Conservation (phyloP, 2,329 filamentous ascomycete genomes). For the Hortaea werneckii region DNA sequence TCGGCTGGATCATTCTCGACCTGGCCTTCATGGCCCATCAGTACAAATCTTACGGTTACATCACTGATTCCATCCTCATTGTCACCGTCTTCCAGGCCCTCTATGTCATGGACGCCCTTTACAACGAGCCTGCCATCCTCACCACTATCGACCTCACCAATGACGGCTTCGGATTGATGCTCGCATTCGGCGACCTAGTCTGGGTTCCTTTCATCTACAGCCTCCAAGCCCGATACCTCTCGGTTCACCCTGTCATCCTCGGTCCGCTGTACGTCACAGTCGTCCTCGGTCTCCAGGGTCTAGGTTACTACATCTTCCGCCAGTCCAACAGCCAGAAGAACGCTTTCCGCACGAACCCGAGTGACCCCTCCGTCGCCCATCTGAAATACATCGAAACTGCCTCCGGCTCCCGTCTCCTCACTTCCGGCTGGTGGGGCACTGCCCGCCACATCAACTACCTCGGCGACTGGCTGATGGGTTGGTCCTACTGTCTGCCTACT, state of each 20-base stretch:
- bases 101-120: slow-evolving; percentile 76
- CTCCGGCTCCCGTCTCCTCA: slow-evolving; percentile 68
- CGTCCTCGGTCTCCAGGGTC: slow-evolving; percentile 56
- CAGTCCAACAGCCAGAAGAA: slow-evolving; percentile 94
- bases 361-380: slow-evolving; percentile 67
- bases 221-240: slow-evolving; percentile 73
- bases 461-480: slow-evolving; percentile 89
- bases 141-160: slow-evolving; percentile 92
- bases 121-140: slow-evolving; percentile 78
- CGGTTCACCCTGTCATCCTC: slow-evolving; percentile 70
- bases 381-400: slow-evolving; percentile 80
- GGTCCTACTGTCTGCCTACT: slow-evolving; percentile 82
- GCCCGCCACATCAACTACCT: slow-evolving; percentile 93
- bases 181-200: slow-evolving; percentile 81
- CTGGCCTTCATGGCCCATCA: slow-evolving; percentile 78
- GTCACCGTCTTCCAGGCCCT: slow-evolving; percentile 67
- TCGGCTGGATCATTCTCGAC: slow-evolving; percentile 81
- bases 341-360: slow-evolving; percentile 76
- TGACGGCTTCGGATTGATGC: slow-evolving; percentile 92
- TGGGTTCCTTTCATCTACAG: slow-evolving; percentile 91
- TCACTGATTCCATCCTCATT: slow-evolving; percentile 78
- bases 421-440: slow-evolving; percentile 85
- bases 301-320: slow-evolving; percentile 87
- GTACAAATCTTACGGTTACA: slow-evolving; percentile 70
- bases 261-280: slow-evolving; percentile 55